A percentile compares a stretch with the other conserved stretches of the same genome.
Conservation (phyloP, 148 eudicot species). For the Silene uniflora region DNA sequence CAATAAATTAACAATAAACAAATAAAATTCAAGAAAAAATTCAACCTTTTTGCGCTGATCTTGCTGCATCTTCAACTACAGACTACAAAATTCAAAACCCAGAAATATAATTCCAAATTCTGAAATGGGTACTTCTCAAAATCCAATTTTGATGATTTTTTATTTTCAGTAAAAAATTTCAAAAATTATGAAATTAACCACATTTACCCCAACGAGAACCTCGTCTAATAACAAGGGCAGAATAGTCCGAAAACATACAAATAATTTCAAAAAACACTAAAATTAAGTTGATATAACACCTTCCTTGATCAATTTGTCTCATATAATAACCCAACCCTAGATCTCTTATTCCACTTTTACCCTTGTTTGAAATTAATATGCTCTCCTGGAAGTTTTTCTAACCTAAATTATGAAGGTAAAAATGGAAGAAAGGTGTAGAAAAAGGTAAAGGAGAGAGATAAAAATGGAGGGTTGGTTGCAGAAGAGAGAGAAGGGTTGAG, state of each 20-base stretch:
- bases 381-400: not conserved
- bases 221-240: slow-evolving; percentile 26
- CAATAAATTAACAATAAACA: not conserved
- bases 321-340: slow-evolving; percentile 11
- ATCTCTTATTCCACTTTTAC: slow-evolving; percentile 5
- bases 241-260: slow-evolving; percentile 9
- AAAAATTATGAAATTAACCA: slow-evolving; percentile 31
- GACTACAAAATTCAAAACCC: not conserved
- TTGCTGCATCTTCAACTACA: slow-evolving; percentile 45
- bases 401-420: slow-evolving; percentile 1
- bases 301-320: slow-evolving; percentile 27
- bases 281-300: not conserved
- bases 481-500: slow-evolving; percentile 9
- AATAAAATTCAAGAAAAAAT: not conserved
- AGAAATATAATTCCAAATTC: not conserved
- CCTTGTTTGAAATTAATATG: not conserved
- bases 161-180: not conserved
- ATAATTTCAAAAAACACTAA: slow-evolving; percentile 11
- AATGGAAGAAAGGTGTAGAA: not conserved
- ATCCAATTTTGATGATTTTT: not conserved
- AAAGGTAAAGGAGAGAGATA: not conserved
- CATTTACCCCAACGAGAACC: slow-evolving; percentile 48
- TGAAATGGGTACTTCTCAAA: not conserved
- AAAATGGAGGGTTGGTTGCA: slow-evolving; percentile 2
- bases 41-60: slow-evolving; percentile 69